Conservation (phyloP, 805 yeast genomes). For the Hyphopichia homilentoma region DNA sequence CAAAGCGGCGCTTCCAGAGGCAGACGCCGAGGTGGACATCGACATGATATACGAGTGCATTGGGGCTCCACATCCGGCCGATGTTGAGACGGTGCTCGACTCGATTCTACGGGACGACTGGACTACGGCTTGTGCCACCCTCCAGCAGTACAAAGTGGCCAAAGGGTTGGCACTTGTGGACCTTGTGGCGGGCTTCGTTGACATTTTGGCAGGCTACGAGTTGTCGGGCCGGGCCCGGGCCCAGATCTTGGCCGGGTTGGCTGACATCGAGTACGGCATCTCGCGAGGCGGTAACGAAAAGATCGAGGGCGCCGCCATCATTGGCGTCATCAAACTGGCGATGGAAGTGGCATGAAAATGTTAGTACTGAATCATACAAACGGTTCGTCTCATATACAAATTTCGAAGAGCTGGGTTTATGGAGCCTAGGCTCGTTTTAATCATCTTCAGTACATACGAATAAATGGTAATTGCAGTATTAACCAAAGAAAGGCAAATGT, state of each 20-base stretch:
- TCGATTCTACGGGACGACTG: constrained; percentile 85
- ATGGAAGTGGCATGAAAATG: constrained; percentile 41
- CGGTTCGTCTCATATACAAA: constrained; percentile 15
- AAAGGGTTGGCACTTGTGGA: constrained; percentile 92
- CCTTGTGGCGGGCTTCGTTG: constrained; percentile 70
- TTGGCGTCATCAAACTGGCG: constrained; percentile 77
- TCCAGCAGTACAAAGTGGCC: constrained; percentile 58
- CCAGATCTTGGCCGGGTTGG: constrained; percentile 61
- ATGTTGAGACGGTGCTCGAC: constrained; percentile 69
- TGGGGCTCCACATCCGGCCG: constrained; percentile 92
- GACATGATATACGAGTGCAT: constrained; percentile 88
- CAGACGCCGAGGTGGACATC: constrained; percentile 51
- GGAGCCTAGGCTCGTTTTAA: constrained; percentile 16
- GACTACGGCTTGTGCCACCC: constrained; percentile 67
- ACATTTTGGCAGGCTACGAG: constrained; percentile 65
- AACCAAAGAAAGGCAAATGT: too few species aligned
- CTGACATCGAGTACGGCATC: constrained; percentile 88
- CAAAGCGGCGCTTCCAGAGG: constrained; percentile 58
- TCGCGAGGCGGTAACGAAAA: constrained; percentile 91
- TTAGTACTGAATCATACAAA: constrained; percentile 2
- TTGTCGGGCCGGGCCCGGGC: constrained; percentile 61
- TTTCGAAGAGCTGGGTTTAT: constrained; percentile 21
- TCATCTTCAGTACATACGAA: constrained; percentile 10
- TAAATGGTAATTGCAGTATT: too few species aligned
- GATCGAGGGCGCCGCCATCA: constrained; percentile 83